Base-by-base conservation (phyloP, 2,329 filamentous ascomycete genomes). In the Aspergillus texensis region DNA sequence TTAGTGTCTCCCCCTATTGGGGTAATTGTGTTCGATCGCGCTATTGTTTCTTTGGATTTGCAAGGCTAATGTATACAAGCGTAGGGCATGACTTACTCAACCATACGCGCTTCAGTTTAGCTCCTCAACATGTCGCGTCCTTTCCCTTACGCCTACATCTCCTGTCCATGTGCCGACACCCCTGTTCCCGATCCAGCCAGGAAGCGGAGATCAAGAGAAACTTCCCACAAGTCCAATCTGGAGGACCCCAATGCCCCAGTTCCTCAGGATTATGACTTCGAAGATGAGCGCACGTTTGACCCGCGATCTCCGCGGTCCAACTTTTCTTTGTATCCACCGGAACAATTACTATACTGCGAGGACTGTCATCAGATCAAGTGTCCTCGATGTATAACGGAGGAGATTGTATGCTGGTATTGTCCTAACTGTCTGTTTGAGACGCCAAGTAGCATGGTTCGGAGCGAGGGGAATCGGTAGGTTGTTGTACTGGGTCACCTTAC, bases 281-380 rank as follows among this genome's bases (percentile, higher is more conserved):
- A 91, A 63, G 90, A 93, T 68, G 91, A 92, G 63, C 84, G 86
- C 65, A 90, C 92, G 4, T 97, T 99, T 77, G 91, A 99, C 75
- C 93, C 95, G 2, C 89, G 91, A 71, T 89, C 90, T 65, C 87
- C 91, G 19, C 89, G 94, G 43, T 91, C 95, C 63, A 95, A 93
- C 77, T 98, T 93, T 83, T 94, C 93, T 68, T 84, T 99, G 36
- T 97, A 94, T 74, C 94, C 95, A 0, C 88, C 97, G 52, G 94
- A 98, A 74, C 90, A 97, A 75, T 86, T 99, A 30, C 86, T 98
- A 46, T 99, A 96, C 82, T 99, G 95, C 82, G 94, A 97, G 75
- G 95, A 98, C 77, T 99, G 95, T 78, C 93, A 96, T 76, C 91
- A 97, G 78, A 96, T 98, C 66, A 91, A 95, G 70, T 99, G 95